phyloP scores from a whole-genome alignment of 164 flowering plant genomes.

The Umbellularia californica region DNA sequence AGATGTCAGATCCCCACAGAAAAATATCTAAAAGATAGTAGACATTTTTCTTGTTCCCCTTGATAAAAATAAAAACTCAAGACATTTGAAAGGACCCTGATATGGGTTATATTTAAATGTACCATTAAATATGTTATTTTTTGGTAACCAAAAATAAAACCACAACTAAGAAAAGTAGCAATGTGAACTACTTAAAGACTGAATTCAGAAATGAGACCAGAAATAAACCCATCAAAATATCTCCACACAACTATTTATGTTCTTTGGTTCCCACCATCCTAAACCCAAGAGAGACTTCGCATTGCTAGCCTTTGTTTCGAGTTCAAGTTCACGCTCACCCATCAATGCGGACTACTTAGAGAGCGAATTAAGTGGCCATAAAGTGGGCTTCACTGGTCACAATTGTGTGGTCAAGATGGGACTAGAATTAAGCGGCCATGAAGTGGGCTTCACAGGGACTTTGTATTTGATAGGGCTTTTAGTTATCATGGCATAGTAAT shows the following conservation, averaged over 20 bases:
- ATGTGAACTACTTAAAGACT: not conserved
- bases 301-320: constrained; percentile 35
- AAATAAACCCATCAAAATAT: not conserved
- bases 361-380: constrained; percentile 60
- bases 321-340: constrained; percentile 30
- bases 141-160: too few relatives aligned
- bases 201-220: too few relatives aligned
- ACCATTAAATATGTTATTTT: too few relatives aligned
- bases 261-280: not conserved
- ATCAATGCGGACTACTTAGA: constrained; percentile 53
- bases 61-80: too few relatives aligned
- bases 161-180: too few relatives aligned
- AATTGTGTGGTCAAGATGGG: constrained; percentile 54
- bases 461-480: too few relatives aligned
- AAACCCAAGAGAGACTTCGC: constrained; percentile 24
- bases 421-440: constrained; percentile 16
- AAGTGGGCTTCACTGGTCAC: constrained; percentile 56
- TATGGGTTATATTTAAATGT: too few relatives aligned
- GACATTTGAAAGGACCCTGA: too few relatives aligned
- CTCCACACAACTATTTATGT: not conserved
- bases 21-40: not conserved
- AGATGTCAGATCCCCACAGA: not conserved
- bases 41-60: too few relatives aligned
- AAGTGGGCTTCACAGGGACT: too few relatives aligned
- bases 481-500: too few relatives aligned